phyloP scores from a whole-genome alignment of 352 stramenopile species.

The Phytophthora podocarpi region DNA sequence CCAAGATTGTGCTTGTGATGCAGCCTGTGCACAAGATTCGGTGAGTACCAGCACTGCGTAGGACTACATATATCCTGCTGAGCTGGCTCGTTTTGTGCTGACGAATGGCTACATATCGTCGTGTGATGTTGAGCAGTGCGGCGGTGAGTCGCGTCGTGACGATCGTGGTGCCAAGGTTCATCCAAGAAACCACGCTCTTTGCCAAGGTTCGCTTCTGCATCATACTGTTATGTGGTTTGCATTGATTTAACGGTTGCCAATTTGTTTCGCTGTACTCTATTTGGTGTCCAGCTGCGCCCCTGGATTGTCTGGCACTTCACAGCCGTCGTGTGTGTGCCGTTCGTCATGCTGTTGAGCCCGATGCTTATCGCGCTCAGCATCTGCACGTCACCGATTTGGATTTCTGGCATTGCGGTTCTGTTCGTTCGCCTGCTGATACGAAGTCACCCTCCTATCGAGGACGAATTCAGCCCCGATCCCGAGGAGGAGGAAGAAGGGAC shows the following conservation, averaged over 20 bases:
- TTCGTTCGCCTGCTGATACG: slow-evolving; percentile 53
- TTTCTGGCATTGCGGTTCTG: slow-evolving; percentile 58
- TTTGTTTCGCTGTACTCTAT: neutral
- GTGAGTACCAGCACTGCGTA: slow-evolving; percentile 30
- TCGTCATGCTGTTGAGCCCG: slow-evolving; percentile 72
- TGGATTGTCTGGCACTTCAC: slow-evolving; percentile 79
- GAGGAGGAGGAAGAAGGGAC: slow-evolving; percentile 46
- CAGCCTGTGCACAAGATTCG: slow-evolving; percentile 57
- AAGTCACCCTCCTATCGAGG: slow-evolving; percentile 35
- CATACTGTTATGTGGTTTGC: neutral
- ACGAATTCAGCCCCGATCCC: slow-evolving; percentile 48
- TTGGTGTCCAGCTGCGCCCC: slow-evolving; percentile 40
- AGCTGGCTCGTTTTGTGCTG: neutral
- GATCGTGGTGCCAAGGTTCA: slow-evolving; percentile 40
- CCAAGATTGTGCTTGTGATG: slow-evolving; percentile 43
- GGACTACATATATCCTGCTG: slow-evolving; percentile 6
- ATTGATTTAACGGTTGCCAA: neutral
- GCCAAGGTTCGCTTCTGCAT: slow-evolving; percentile 29
- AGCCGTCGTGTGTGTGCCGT: slow-evolving; percentile 68
- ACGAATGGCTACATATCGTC: slow-evolving; percentile 9
- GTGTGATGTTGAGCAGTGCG: slow-evolving; percentile 23
- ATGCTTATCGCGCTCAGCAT: slow-evolving; percentile 81
- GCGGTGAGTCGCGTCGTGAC: slow-evolving; percentile 40
- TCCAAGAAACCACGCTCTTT: slow-evolving; percentile 52
- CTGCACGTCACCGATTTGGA: slow-evolving; percentile 81